These are phyloP conservation scores for Neurospora sp. DNA, from an alignment of 495 filamentous ascomycete genomes.

Conservation along the genomic window DNA sequence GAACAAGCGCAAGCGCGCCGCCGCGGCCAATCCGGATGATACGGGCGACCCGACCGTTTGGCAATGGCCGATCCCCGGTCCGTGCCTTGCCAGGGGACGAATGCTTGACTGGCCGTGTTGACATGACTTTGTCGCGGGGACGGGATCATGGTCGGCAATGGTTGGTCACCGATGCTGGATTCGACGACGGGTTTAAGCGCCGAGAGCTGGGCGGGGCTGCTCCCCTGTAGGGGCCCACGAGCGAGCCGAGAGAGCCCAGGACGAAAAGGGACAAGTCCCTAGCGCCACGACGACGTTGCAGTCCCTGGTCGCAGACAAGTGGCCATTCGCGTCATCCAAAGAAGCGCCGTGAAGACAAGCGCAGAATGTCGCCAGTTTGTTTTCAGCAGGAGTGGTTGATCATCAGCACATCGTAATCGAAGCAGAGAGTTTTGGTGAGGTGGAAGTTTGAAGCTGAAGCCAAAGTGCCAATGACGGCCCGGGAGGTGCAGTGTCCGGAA, in stretches of 20 bases:
- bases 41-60: not conserved
- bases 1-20: not conserved
- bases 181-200: not conserved
- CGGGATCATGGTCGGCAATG: not conserved
- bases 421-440: not conserved
- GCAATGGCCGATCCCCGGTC: not conserved
- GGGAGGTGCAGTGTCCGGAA: not conserved
- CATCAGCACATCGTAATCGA: not conserved
- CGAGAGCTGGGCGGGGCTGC: not conserved
- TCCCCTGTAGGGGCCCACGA: not conserved
- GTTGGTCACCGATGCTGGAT: not conserved
- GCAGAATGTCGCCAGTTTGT: not conserved
- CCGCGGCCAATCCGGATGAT: not conserved
- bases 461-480: not conserved
- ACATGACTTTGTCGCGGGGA: not conserved
- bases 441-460: not conserved
- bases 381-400: not conserved
- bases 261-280: not conserved
- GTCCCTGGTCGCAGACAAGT: not conserved
- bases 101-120: not conserved
- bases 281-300: not conserved
- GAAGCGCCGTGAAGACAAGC: not conserved
- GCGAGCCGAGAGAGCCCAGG: not conserved
- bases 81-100: not conserved
- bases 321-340: not conserved